phyloP scores from a whole-genome alignment of 2,329 filamentous ascomycete genomes.

The Lasiodiplodia sp. region DNA sequence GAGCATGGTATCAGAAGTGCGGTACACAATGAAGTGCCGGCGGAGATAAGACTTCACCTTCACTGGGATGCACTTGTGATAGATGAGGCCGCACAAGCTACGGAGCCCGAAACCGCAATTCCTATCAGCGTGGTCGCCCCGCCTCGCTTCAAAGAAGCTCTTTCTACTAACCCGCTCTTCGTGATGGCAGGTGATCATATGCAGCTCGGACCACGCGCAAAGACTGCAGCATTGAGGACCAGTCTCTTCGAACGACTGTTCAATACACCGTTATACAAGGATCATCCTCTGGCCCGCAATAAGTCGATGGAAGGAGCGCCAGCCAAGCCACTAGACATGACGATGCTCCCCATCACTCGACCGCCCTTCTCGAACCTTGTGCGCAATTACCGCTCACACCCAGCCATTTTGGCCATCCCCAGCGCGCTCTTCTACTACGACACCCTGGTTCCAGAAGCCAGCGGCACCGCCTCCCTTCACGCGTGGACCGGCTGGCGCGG shows the following conservation, averaged over 20 bases:
- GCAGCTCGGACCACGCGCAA: constrained; percentile 52
- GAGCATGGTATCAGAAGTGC: constrained; percentile 43
- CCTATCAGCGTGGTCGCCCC: constrained; percentile 51
- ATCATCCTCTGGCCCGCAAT: constrained; percentile 51
- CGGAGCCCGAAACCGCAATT: constrained; percentile 51
- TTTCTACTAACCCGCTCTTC: constrained; percentile 44
- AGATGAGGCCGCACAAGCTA: constrained; percentile 57
- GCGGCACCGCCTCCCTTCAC: constrained; percentile 38
- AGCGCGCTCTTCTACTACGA: constrained; percentile 54
- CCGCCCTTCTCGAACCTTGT: constrained; percentile 55
- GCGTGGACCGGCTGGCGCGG: constrained; percentile 48
- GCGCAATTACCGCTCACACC: constrained; percentile 57
- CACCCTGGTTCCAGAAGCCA: constrained; percentile 52
- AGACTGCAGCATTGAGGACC: constrained; percentile 43
- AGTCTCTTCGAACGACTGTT: constrained; percentile 54
- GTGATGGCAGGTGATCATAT: constrained; percentile 57
- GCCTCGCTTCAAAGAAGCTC: constrained; percentile 37
- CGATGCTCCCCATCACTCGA: constrained; percentile 50
- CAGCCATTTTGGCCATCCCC: constrained; percentile 53
- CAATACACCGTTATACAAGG: constrained; percentile 44
- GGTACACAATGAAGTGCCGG: constrained; percentile 40
- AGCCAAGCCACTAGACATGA: constrained; percentile 39
- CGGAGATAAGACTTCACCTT: constrained; percentile 43
- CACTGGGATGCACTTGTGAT: constrained; percentile 55
- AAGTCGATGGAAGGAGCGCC: constrained; percentile 36